These are phyloP conservation scores for Neonectria punicea DNA, from an alignment of 2,329 filamentous ascomycete species.

Conservation along the genomic window DNA sequence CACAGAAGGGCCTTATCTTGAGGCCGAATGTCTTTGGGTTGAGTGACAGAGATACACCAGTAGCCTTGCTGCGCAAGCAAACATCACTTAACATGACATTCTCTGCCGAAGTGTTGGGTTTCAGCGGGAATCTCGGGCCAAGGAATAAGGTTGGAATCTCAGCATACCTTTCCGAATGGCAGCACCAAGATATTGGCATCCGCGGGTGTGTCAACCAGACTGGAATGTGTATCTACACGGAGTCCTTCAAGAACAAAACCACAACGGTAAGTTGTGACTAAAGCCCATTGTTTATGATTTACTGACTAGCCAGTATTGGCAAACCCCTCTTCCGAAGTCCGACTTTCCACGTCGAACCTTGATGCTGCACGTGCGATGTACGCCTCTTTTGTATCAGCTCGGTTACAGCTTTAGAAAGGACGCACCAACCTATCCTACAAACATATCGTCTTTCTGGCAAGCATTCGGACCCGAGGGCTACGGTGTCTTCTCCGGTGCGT, in stretches of 20 bases:
- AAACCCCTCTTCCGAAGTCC: too few relatives aligned
- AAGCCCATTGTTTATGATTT: too few relatives aligned
- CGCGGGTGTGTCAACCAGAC: conserved; percentile 38
- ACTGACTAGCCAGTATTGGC: too few relatives aligned
- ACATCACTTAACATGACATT: conserved; percentile 47
- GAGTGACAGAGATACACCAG: conserved; percentile 44
- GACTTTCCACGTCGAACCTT: too few relatives aligned
- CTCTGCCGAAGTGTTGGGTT: conserved; percentile 33
- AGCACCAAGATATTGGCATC: conserved; percentile 43
- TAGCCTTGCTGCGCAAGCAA: conserved; percentile 44
- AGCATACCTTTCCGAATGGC: conserved; percentile 40
- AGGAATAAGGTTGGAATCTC: conserved; percentile 42
- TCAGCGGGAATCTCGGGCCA: conserved; percentile 26
- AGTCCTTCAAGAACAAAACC: neutral
- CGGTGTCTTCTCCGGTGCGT: too few relatives aligned
- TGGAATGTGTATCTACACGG: conserved; percentile 31
- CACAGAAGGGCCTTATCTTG: conserved; percentile 41
- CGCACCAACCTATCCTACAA: too few relatives aligned
- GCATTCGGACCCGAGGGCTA: too few relatives aligned
- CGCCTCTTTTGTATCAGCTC: too few relatives aligned
- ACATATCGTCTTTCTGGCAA: too few relatives aligned
- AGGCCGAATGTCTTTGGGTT: conserved; percentile 44
- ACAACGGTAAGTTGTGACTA: too few relatives aligned
- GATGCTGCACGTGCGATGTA: too few relatives aligned
- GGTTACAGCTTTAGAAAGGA: too few relatives aligned